Percentiles rank a stretch among this genome's conserved stretches.
These are phyloP conservation scores for Debaryomycetaceae sp. DNA, from an alignment of 1,139 yeast genomes.

Conservation along the genomic window DNA sequence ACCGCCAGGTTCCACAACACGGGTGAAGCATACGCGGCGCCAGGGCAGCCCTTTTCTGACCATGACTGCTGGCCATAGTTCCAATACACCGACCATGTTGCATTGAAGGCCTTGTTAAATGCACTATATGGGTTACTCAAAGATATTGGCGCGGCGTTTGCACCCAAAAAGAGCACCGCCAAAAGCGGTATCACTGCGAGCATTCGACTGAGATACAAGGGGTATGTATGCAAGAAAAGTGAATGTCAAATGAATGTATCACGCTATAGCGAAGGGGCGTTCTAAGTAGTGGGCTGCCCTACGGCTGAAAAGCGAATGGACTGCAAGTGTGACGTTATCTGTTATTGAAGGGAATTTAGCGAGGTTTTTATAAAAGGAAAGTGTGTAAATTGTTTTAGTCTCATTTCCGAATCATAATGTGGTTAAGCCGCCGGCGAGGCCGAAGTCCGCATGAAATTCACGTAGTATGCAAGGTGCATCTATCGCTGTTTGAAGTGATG, in stretches of 20 bases:
- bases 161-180: slow-evolving; percentile 4
- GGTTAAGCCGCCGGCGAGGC: too few relatives aligned
- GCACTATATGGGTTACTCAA: slow-evolving; percentile 5
- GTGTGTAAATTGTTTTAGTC: too few relatives aligned
- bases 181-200: not conserved
- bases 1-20: slow-evolving; percentile 27
- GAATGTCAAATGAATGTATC: too few relatives aligned
- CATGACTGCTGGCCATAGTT: slow-evolving; percentile 14
- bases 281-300: too few relatives aligned
- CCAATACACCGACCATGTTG: slow-evolving; percentile 21
- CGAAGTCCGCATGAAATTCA: too few relatives aligned
- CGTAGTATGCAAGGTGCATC: too few relatives aligned
- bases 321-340: not conserved
- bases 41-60: slow-evolving; percentile 17
- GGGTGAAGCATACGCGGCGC: slow-evolving; percentile 12
- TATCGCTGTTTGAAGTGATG: too few relatives aligned
- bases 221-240: too few relatives aligned
- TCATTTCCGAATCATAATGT: too few relatives aligned
- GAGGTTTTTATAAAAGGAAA: too few relatives aligned
- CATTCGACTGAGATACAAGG: too few relatives aligned
- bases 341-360: not conserved
- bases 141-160: slow-evolving; percentile 4
- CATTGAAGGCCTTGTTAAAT: slow-evolving; percentile 8
- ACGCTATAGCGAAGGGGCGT: too few relatives aligned
- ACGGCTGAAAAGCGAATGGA: not conserved